phyloP scores from a whole-genome alignment of 192 early-diverging fungal genomes.

The Coemansia sp. region DNA sequence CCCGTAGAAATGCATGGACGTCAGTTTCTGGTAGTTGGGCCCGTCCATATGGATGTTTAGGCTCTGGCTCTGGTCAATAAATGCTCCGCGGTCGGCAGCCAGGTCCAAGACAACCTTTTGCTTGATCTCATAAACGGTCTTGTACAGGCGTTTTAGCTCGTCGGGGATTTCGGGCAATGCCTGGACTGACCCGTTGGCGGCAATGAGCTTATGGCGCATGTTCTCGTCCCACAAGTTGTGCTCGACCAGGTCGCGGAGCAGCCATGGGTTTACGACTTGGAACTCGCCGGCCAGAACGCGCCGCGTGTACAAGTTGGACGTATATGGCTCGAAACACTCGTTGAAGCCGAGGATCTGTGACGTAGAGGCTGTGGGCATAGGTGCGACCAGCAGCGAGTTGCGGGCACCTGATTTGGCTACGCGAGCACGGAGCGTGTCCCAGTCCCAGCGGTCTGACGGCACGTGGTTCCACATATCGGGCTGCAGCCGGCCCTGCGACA shows the following conservation, averaged over 20 bases:
- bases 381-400: slow-evolving; percentile 92
- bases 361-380: slow-evolving; percentile 98
- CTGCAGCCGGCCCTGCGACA: slow-evolving; percentile 87
- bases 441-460: slow-evolving; percentile 86
- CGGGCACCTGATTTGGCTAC: slow-evolving; percentile 83
- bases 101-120: slow-evolving; percentile 91
- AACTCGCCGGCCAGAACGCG: slow-evolving; percentile 96
- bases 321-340: slow-evolving; percentile 94
- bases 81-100: slow-evolving; percentile 96
- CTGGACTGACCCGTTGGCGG: slow-evolving; percentile 86
- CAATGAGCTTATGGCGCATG: slow-evolving; percentile 93
- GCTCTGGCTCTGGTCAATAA: slow-evolving; percentile 95
- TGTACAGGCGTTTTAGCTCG: slow-evolving; percentile 89
- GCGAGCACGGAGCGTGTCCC: slow-evolving; percentile 73
- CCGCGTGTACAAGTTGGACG: slow-evolving; percentile 93
- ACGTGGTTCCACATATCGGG: slow-evolving; percentile 90
- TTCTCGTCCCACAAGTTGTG: slow-evolving; percentile 88
- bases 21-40: slow-evolving; percentile 89
- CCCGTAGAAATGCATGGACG: slow-evolving; percentile 97
- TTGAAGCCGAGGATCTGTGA: slow-evolving; percentile 97
- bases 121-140: slow-evolving; percentile 95
- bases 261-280: slow-evolving; percentile 96
- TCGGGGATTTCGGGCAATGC: slow-evolving; percentile 73
- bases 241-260: slow-evolving; percentile 93
- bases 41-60: slow-evolving; percentile 96